A percentile compares a stretch with the other conserved stretches of the same genome.
These are phyloP conservation scores for Yamadazyma dushanensis DNA, from an alignment of 1,139 yeast genomes.

Conservation along the genomic window DNA sequence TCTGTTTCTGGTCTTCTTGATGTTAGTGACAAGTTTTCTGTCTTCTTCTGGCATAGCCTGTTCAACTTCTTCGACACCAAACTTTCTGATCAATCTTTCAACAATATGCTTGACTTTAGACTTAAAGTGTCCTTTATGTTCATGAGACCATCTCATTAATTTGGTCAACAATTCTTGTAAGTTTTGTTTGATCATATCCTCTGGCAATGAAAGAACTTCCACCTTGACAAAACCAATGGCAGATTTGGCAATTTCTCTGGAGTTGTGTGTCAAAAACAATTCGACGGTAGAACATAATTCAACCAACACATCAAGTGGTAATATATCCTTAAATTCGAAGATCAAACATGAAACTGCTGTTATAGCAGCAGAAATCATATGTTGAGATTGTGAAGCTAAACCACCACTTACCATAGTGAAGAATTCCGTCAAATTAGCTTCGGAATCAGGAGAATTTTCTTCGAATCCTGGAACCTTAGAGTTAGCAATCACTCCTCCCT, in stretches of 20 bases:
- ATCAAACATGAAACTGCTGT: constrained; percentile 86
- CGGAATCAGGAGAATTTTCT: constrained; percentile 55
- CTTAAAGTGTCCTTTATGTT: constrained; percentile 92
- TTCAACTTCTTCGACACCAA: constrained; percentile 81
- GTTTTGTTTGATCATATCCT: constrained; percentile 68
- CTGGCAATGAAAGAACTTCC: constrained; percentile 82
- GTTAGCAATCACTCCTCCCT: constrained; percentile 70
- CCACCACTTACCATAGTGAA: constrained; percentile 97
- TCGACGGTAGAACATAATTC: constrained; percentile 90
- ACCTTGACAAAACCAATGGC: constrained; percentile 95
- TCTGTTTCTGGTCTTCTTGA: constrained; percentile 82
- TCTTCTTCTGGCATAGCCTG: constrained; percentile 86
- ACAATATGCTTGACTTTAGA: constrained; percentile 88
- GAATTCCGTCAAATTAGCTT: constrained; percentile 75
- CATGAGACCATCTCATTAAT: constrained; percentile 90
- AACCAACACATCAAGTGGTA: constrained; percentile 55
- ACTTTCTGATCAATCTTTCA: constrained; percentile 86
- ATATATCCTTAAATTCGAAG: constrained; percentile 74
- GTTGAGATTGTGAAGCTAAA: constrained; percentile 88
- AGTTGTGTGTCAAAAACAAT: constrained; percentile 83
- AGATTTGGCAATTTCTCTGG: constrained; percentile 90
- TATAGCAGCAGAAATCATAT: constrained; percentile 94
- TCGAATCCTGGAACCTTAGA: constrained; percentile 71
- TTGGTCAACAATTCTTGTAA: constrained; percentile 66
- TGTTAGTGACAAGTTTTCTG: constrained; percentile 75